Percentiles rank a stretch among this genome's conserved stretches.
phyloP scores from a whole-genome alignment of 164 flowering plant genomes.

The Tetracentron sinense region DNA sequence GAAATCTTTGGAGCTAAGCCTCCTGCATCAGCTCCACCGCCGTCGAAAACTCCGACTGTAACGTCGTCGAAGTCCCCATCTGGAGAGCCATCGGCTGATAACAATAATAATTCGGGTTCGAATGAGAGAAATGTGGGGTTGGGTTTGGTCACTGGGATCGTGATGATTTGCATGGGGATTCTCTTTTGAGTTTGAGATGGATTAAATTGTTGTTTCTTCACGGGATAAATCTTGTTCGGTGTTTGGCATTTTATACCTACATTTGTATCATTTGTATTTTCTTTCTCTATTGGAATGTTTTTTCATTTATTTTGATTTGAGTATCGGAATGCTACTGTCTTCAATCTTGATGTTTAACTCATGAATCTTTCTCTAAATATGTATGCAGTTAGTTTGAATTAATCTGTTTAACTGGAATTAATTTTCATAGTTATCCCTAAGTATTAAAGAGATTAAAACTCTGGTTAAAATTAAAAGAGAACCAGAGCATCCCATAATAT shows the following conservation, averaged over 20 bases:
- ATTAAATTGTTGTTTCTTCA: background rate
- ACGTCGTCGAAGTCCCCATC: conserved; percentile 8
- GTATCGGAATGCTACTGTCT: too few relatives aligned
- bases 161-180: conserved; percentile 34
- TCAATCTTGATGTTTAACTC: too few relatives aligned
- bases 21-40: conserved; percentile 32
- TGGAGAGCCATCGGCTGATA: conserved; percentile 7
- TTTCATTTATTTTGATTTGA: too few relatives aligned
- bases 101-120: conserved; percentile 23
- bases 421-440: too few relatives aligned
- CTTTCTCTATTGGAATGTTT: background rate
- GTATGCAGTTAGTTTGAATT: too few relatives aligned
- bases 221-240: background rate
- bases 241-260: background rate
- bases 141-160: conserved; percentile 37
- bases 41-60: conserved; percentile 10
- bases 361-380: too few relatives aligned
- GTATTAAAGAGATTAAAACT: too few relatives aligned
- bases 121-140: conserved; percentile 26
- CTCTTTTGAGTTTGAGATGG: conserved; percentile 27
- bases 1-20: conserved; percentile 46
- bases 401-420: too few relatives aligned
- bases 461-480: too few relatives aligned
- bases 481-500: too few relatives aligned
- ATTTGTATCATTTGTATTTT: background rate